Evolutionary conservation across 2,329 filamentous ascomycete species (phyloP), one percentile per base, ranked within the genome.

Genomic region (Neofusicoccum kwambonambiense): DNA sequence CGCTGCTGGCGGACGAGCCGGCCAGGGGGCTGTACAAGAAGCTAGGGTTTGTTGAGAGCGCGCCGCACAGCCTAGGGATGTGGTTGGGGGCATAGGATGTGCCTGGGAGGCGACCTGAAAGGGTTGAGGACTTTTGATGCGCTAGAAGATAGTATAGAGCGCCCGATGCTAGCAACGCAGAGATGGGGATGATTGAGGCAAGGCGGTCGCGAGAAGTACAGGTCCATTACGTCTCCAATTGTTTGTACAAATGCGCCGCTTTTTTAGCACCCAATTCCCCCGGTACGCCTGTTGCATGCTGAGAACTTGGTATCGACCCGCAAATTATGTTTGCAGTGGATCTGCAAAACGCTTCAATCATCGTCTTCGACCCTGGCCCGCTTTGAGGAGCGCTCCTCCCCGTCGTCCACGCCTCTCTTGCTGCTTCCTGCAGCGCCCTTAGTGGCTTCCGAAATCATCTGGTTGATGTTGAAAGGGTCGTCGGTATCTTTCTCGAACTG

Each of bases 381-480:
- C 82, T 97, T 97, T 57, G 84, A 73, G 22, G 76, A 74, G 64
- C 80, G 76, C 44, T 77, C 77, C 65, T 81, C 74, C 64, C 91
- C 89, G 69, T 92, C 89, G 69, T 92, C 89, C 66, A 95, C 79
- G 0, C 91, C 92, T 41, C 90, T 87, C 75, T 93, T 89, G 79
- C 90, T 92, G 2, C 85, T 84, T 27, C 74, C 73, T 66, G 73
- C 76, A 88, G 86, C 71, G 62, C 81, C 77, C 82, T 87, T 72
- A 84, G 82, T 83, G 31, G 84, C 93, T 76, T 97, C 93, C 41
- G 87, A 90, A 75, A 99, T 87, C 82, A 99, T 96, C 72, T 91
- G 91, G 75, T 96, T 93, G 70, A 98, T 95, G 57, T 96, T 93
- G 77, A 98, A 98, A 0, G 93, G 93, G 78, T 98, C 94, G 17